Conservation (phyloP, 2,329 filamentous ascomycete genomes). For the Fusarium sarcochroum region DNA sequence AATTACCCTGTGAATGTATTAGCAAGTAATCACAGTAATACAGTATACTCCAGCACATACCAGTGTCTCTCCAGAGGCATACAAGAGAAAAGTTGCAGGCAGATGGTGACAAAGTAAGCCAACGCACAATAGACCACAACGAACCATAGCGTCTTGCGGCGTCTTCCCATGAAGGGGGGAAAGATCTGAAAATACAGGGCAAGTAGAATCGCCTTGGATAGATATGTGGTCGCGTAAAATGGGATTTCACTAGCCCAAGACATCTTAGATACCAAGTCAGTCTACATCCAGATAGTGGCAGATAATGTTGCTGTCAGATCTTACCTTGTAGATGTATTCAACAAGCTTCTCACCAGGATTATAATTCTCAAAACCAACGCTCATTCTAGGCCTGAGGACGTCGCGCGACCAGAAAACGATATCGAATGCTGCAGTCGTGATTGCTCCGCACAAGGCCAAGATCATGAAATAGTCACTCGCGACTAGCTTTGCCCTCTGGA, state of each 20-base stretch:
- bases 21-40: neutral
- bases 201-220: constrained; percentile 30
- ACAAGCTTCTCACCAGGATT: constrained; percentile 16
- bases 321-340: constrained; percentile 38
- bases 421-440: constrained; percentile 25
- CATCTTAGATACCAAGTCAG: constrained; percentile 15
- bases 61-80: constrained; percentile 35
- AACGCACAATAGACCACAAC: constrained; percentile 15
- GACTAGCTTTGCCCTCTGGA: constrained; percentile 22
- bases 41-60: constrained; percentile 5
- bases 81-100: constrained; percentile 35
- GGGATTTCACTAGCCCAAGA: constrained; percentile 40
- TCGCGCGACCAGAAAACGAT: constrained; percentile 18
- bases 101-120: constrained; percentile 19
- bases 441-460: constrained; percentile 16
- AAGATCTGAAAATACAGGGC: constrained; percentile 33
- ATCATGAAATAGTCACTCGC: constrained; percentile 34
- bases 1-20: constrained; percentile 14
- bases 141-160: constrained; percentile 26
- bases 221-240: constrained; percentile 32
- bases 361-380: constrained; percentile 27
- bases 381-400: constrained; percentile 30
- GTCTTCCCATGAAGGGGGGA: constrained; percentile 26
- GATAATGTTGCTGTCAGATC: fast-evolving
- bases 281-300: fast-evolving